These are phyloP conservation scores for Tripterygium wilfordii DNA, from an alignment of 177 flowering plant genomes.

Conservation along the genomic window DNA sequence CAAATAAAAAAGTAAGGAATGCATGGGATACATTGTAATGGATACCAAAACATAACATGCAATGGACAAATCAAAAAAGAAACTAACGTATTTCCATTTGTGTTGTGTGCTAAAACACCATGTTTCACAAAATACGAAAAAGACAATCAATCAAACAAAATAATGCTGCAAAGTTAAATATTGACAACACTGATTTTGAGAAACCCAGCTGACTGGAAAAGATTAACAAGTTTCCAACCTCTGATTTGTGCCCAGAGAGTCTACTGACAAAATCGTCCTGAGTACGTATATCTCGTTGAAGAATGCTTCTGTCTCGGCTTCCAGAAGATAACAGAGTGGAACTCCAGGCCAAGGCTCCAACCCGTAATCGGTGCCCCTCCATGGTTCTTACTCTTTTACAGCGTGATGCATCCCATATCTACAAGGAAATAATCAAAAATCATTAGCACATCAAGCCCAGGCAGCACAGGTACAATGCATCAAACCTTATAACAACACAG, in stretches of 20 bases:
- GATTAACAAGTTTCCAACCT: conserved; percentile 41
- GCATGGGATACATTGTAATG: too few relatives aligned
- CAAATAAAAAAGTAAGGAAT: too few relatives aligned
- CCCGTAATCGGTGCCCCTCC: conserved; percentile 89
- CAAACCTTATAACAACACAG: not conserved
- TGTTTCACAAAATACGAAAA: too few relatives aligned
- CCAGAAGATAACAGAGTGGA: conserved; percentile 81
- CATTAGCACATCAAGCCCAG: too few relatives aligned
- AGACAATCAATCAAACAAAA: too few relatives aligned
- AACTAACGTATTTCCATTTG: too few relatives aligned
- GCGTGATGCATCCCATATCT: conserved; percentile 97
- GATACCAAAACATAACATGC: too few relatives aligned
- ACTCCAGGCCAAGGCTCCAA: conserved; percentile 97
- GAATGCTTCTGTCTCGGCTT: conserved; percentile 84
- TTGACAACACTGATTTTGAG: not conserved
- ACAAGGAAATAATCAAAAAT: conserved; percentile 6
- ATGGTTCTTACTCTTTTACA: conserved; percentile 83
- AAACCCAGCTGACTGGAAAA: not conserved
- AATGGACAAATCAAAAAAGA: too few relatives aligned
- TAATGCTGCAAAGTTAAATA: not conserved
- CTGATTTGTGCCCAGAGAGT: conserved; percentile 91
- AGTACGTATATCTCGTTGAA: conserved; percentile 88
- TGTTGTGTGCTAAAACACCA: too few relatives aligned
- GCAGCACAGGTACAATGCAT: not conserved
- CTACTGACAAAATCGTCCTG: conserved; percentile 81